These are phyloP conservation scores for Saccharomycopsis sp. DNA, from an alignment of 805 yeast genomes.

Conservation along the genomic window DNA sequence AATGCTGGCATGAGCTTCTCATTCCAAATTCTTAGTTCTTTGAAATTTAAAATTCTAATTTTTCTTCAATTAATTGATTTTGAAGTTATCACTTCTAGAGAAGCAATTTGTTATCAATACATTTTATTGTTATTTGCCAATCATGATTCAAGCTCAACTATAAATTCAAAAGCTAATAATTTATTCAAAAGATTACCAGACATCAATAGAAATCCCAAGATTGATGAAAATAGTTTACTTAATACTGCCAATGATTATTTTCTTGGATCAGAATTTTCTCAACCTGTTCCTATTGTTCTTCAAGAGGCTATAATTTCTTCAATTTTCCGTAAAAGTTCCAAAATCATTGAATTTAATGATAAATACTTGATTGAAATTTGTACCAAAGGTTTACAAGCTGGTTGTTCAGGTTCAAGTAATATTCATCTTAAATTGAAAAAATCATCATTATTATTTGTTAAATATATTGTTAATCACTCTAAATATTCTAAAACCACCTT, in stretches of 20 bases:
- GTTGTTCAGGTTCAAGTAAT: too few relatives aligned
- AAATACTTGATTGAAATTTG: too few relatives aligned
- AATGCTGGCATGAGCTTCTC: constrained; percentile 58
- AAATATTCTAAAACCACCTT: background rate
- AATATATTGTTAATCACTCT: constrained; percentile 36
- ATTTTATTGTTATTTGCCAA: constrained; percentile 54
- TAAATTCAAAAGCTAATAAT: constrained; percentile 46
- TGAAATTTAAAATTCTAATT: constrained; percentile 32
- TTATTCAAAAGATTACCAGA: constrained; percentile 35
- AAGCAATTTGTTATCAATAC: constrained; percentile 25
- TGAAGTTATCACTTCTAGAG: constrained; percentile 25
- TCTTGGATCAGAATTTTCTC: constrained; percentile 36
- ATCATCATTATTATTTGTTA: constrained; percentile 50
- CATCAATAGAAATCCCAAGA: background rate
- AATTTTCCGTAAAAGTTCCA: constrained; percentile 8
- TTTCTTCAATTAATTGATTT: constrained; percentile 27
- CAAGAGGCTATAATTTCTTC: constrained; percentile 43
- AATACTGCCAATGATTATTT: constrained; percentile 37
- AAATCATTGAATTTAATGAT: constrained; percentile 1
- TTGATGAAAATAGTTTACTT: constrained; percentile 33
- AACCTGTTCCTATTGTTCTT: constrained; percentile 43
- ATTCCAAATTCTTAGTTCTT: constrained; percentile 33
- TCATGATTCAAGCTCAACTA: constrained; percentile 43
- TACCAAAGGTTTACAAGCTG: too few relatives aligned
- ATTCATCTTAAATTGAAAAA: constrained; percentile 38